Conservation (phyloP, 345 rosid species). For the Mangifera indica region DNA sequence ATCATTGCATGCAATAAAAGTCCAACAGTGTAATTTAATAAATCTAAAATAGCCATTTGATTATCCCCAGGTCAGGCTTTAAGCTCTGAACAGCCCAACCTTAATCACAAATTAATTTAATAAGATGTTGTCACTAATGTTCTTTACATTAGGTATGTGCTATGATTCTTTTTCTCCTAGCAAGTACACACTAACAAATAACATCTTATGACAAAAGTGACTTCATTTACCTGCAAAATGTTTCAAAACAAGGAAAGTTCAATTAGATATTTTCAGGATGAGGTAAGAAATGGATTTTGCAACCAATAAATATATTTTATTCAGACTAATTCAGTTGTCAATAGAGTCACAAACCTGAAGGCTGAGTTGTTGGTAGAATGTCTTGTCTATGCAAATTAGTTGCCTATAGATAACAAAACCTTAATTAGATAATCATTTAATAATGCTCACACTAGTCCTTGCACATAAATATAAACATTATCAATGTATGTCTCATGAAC, state of each 20-base stretch:
- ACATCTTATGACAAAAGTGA: not conserved
- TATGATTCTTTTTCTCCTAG: not conserved
- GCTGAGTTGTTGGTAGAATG: constrained; percentile 41
- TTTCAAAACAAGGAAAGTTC: too few relatives aligned
- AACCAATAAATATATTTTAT: not conserved
- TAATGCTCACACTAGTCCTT: not conserved
- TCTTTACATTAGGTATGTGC: not conserved
- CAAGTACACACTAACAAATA: too few relatives aligned
- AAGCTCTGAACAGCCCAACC: not conserved
- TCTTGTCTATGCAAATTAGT: constrained; percentile 44
- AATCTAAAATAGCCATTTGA: not conserved
- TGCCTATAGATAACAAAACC: constrained; percentile 35
- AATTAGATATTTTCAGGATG: too few relatives aligned
- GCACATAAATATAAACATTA: not conserved
- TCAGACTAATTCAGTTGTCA: not conserved
- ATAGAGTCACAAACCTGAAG: constrained; percentile 44
- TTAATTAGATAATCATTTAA: constrained; percentile 6
- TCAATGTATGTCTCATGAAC: too few relatives aligned
- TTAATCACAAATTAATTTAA: not conserved
- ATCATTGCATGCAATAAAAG: not conserved
- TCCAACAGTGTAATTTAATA: not conserved
- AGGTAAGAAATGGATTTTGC: too few relatives aligned
- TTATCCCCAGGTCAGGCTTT: not conserved
- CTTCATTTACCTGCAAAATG: too few relatives aligned
- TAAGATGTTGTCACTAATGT: not conserved